Evolutionary conservation across 495 filamentous ascomycete species (phyloP).

Genomic region (Xanthoparmelia taractica): DNA sequence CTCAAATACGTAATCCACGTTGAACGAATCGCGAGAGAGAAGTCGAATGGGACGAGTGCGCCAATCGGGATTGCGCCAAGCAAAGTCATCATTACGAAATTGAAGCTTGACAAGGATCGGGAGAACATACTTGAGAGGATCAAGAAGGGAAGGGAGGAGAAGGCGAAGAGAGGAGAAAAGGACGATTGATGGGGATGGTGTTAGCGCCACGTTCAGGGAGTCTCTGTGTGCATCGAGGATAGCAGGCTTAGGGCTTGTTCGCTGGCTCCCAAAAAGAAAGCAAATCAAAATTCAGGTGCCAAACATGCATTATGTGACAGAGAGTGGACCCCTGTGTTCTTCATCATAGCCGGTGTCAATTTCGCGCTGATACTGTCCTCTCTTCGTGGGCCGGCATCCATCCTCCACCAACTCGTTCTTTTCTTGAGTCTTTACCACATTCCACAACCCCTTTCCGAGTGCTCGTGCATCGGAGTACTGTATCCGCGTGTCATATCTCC

Average conservation of each 20-base stretch:
- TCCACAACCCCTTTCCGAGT: too few relatives aligned
- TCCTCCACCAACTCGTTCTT: neutral
- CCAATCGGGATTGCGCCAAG: conserved; percentile 82
- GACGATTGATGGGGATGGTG: neutral
- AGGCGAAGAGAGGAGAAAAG: conserved; percentile 20
- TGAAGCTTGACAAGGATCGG: conserved; percentile 97
- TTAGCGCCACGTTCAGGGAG: neutral
- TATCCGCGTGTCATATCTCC: conserved; percentile 16
- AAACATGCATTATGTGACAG: neutral
- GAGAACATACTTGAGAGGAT: conserved; percentile 87
- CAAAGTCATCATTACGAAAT: conserved; percentile 93
- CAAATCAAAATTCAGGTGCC: neutral
- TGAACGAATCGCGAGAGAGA: conserved; percentile 88
- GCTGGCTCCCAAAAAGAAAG: neutral
- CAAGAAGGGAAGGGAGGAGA: conserved; percentile 60
- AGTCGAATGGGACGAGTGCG: conserved; percentile 85
- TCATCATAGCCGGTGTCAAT: neutral
- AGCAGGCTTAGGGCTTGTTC: neutral
- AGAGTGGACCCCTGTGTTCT: neutral
- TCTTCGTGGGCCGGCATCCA: neutral
- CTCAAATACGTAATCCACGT: conserved; percentile 92
- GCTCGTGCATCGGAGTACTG: neutral
- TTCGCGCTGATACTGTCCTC: neutral
- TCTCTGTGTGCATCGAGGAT: neutral
- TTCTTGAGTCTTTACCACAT: neutral